These are phyloP conservation scores for Ceratocystiopsis sp. DNA, from an alignment of 2,329 filamentous ascomycete genomes.

Conservation along the genomic window DNA sequence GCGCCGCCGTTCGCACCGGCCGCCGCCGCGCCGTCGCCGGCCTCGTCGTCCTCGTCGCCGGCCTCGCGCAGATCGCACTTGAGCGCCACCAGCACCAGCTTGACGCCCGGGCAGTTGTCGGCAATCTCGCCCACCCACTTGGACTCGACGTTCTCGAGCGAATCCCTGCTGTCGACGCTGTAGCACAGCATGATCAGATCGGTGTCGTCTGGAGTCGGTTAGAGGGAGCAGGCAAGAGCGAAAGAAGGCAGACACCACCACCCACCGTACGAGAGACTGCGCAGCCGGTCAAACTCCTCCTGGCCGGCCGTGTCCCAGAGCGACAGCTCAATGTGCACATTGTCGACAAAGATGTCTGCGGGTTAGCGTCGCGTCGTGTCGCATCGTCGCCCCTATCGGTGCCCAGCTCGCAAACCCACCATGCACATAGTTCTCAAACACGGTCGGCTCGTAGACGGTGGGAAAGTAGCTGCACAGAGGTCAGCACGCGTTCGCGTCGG, in stretches of 20 bases:
- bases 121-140: constrained; percentile 98
- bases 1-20: constrained; percentile 60
- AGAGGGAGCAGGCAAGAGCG: neutral
- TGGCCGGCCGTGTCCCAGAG: constrained; percentile 98
- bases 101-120: constrained; percentile 91
- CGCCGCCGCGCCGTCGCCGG: neutral
- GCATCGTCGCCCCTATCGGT: constrained; percentile 2
- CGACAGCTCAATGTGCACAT: constrained; percentile 89
- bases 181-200: constrained; percentile 99
- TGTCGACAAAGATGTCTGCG: constrained; percentile 92
- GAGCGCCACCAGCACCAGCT: constrained; percentile 83
- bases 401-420: constrained; percentile 46
- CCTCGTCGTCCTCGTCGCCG: constrained; percentile 42
- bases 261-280: constrained; percentile 78
- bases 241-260: neutral
- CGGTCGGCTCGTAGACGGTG: constrained; percentile 94
- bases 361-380: constrained; percentile 1
- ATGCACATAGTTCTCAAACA: constrained; percentile 98
- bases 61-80: constrained; percentile 91
- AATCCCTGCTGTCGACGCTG: constrained; percentile 89
- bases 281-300: constrained; percentile 94
- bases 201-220: constrained; percentile 47
- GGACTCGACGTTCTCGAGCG: constrained; percentile 92
- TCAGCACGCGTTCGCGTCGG: constrained; percentile 9
- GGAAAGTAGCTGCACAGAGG: constrained; percentile 63